Evolutionary conservation across 2,329 filamentous ascomycete genomes (phyloP), one percentile per base, ranked within the genome.

Genomic region (Golovinomyces cichoracearum): DNA sequence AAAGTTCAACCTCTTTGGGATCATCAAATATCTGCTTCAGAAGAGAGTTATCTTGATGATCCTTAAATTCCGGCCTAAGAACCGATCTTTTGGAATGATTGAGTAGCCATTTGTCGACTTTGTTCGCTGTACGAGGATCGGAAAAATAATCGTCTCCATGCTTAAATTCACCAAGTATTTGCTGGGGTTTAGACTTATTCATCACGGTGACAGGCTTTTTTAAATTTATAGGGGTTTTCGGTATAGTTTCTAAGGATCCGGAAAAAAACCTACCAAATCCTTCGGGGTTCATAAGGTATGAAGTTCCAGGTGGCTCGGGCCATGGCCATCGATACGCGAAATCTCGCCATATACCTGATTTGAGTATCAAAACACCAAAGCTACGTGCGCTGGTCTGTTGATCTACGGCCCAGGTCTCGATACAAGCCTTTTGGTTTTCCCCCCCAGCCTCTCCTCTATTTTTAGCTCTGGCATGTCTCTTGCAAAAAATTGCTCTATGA

Each of bases 251-350:
- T 42, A 4, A 12, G 15, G 26, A 17, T n/a, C 12, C 25, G 12
- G 22, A 5, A 23, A 45, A 45, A 21, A 45, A 45, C 19, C 31
- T 45, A 6, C 42, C 42, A 31, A 45, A 45, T 3, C 42, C 42
- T 9, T 45, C 13, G n/a, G 42, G 42, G 25, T n/a, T 45, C n/a
- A 45, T 5, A 29, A 45, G 42, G 15, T 13, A 19, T 4, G 42
- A 29, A 17, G 15, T 17, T 9, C 25, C n/a, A 17, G 42, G 42
- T 19, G n/a, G 25, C 23, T 45, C 25, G n/a, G 42, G 42, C 42
- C 42, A 45, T 29, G 42, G 42, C 23, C 13, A 27, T 45, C 25
- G 42, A 31, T 45, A 45, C 13, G 42, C 42, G 19, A 45, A 45
- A 31, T 45, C 42, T 45, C 42, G 25, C 42, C 42, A 45, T 45